These are phyloP conservation scores for Hypoxylon perforatum DNA, from an alignment of 495 filamentous ascomycete species.

Conservation along the genomic window DNA sequence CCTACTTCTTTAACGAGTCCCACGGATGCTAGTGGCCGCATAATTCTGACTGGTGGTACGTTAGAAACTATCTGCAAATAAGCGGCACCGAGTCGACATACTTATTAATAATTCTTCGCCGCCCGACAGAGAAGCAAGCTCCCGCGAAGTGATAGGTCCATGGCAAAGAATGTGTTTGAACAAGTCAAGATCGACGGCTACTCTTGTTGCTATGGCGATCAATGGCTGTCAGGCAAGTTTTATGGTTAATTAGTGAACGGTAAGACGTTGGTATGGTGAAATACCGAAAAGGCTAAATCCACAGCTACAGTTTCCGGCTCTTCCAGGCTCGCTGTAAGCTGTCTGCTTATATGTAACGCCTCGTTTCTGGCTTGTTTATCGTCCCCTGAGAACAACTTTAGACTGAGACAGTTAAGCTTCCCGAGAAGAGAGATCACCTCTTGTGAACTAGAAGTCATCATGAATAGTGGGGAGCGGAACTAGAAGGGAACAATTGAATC, in stretches of 20 bases:
- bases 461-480: no score
- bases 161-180: constrained; percentile 26
- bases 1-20: constrained; percentile 33
- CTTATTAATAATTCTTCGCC: constrained; percentile 39
- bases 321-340: constrained; percentile 31
- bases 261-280: neutral
- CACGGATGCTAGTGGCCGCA: constrained; percentile 17
- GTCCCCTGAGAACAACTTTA: no score
- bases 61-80: neutral
- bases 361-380: constrained; percentile 29
- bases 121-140: constrained; percentile 36
- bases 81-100: constrained; percentile 10
- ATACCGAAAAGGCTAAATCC: constrained; percentile 33
- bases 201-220: constrained; percentile 18
- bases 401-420: no score
- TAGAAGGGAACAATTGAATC: no score
- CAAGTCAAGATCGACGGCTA: constrained; percentile 32
- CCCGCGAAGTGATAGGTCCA: constrained; percentile 16
- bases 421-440: no score
- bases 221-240: constrained; percentile 36
- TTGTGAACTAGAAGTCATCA: no score
- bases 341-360: constrained; percentile 24
- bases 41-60: constrained; percentile 15
- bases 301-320: constrained; percentile 33
- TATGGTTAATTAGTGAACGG: neutral